Evolutionary conservation across 2,329 filamentous ascomycete species (phyloP), one percentile per base, ranked within the genome.

Genomic region (Cercospora sojina): DNA sequence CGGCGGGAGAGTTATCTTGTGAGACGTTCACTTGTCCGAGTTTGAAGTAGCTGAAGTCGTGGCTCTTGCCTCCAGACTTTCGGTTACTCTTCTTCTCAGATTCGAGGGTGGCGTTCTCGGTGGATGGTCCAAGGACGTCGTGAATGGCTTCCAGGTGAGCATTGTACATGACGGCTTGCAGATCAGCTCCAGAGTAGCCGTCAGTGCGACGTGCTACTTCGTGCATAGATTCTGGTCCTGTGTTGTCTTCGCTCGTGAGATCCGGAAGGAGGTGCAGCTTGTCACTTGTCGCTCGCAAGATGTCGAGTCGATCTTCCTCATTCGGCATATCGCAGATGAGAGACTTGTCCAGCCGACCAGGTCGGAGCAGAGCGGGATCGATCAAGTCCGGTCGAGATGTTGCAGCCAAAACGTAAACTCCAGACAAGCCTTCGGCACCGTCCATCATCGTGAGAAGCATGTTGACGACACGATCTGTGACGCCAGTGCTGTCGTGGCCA

Each of bases 361-460:
- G 96, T 55, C 95, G 88, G 25, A 99, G 85, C 27, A 99, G 83
- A 0, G 95, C 95, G 12, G 96, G 94, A 76, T 99, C 95, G 67
- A 99, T 98, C 13, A 99, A 82, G 78, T 99, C 96, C 0, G 96
- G 96, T 5, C 96, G 85, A 1, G 90, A 94, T 0, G 95, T 99
- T 1, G 95, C 96, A 23, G 96, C 96, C 2, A 99, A 86, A 5
- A 99, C 95, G 74, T 99, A 99, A 0, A 99, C 96, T 1, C 95
- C 95, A 0, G 90, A 93, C 4, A 99, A 81, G 0, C 95, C 96
- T 79, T 99, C 96, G 0, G 95, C 95, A 75, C 95, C 95, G 75
- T 99, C 95, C 95, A 99, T 99, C 79, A 98, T 94, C 0, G 96
- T 99, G 10, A 99, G 86, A 65, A 99, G 88, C 83, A 99, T 96